phyloP scores from a whole-genome alignment of 2,329 filamentous ascomycete species.

The Chaetomium sp. region DNA sequence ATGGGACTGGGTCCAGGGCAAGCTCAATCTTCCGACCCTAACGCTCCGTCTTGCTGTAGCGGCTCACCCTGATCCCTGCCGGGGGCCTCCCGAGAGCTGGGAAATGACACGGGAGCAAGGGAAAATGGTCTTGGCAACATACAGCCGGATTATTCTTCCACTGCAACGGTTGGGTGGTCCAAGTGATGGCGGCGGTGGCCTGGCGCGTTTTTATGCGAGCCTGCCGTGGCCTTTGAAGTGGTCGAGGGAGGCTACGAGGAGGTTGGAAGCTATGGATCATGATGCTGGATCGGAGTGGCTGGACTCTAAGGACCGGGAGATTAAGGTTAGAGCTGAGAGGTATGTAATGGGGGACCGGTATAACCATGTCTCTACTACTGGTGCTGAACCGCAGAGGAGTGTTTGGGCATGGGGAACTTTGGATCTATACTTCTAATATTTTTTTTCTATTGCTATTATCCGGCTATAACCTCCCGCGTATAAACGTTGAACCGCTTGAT shows the following conservation, averaged over 20 bases:
- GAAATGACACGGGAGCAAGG: not conserved
- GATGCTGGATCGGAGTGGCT: not conserved
- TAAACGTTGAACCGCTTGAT: too few relatives aligned
- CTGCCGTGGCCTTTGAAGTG: not conserved
- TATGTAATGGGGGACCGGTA: not conserved
- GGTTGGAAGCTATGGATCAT: not conserved
- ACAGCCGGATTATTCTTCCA: not conserved
- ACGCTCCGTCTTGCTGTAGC: constrained; percentile 1
- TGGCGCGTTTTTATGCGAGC: not conserved
- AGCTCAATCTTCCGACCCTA: constrained; percentile 3
- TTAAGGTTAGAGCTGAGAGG: not conserved
- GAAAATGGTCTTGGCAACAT: not conserved
- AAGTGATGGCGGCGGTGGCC: not conserved
- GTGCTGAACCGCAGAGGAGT: not conserved
- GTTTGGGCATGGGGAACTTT: not conserved
- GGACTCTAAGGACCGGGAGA: not conserved
- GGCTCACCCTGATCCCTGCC: not conserved
- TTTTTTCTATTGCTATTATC: too few relatives aligned
- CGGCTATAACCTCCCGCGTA: too few relatives aligned
- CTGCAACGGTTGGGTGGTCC: not conserved
- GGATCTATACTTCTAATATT: too few relatives aligned
- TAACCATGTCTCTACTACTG: not conserved
- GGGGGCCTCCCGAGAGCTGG: not conserved
- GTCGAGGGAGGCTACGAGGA: not conserved
- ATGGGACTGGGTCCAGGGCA: not conserved